Base-by-base conservation (phyloP, 75 land plant genomes). In the Cunninghamia lanceolata region DNA sequence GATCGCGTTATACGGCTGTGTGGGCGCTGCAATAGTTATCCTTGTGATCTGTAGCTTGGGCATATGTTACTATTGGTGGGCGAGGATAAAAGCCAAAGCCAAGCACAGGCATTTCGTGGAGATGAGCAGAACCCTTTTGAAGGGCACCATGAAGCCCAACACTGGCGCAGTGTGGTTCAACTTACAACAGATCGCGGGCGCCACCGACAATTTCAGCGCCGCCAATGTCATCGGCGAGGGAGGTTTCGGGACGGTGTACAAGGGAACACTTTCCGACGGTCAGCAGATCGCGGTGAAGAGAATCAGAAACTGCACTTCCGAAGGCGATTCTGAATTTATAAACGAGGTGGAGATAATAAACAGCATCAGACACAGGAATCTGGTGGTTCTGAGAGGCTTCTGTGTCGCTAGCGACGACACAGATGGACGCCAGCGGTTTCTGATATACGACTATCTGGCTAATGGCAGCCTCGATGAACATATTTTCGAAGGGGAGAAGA, bases 181-280 rank as follows among this genome's bases (percentile, higher is more conserved):
- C 4, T 85, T 90, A 78, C 54, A 85, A 17, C 4, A 25, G 6
- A 63, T 63, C 68, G 2, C 14, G 16, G 28, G 6, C 68, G 68
- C 68, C 28, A 95, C 97, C 3, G 74, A 82, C 42, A 88, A 89
- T 28, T 95, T 95, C 89, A 88, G 93, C 9, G 71, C 71, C 45
- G 86, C 86, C 82, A 88, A 90, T 74, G 81, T 95, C 10, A 89
- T 95, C 40, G 97, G 95, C 16, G 86, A 89, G 15, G 90, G 90
- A 3, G 90, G 90, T 34, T 89, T 81, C 80, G 90, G 89, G 11
- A 56, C 53, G 36, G 89, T 89, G 83, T 89, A 89, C 71, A 84
- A 82, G 40, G 89, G 88, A 15, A 43, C 84, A n/a, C 83, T 89
- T 34, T 21, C 30, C 21, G 89, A 86, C 40, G 87, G 85, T 3